Base-by-base conservation (phyloP, 2,329 filamentous ascomycete species). In the Pseudomassariella vexata region DNA sequence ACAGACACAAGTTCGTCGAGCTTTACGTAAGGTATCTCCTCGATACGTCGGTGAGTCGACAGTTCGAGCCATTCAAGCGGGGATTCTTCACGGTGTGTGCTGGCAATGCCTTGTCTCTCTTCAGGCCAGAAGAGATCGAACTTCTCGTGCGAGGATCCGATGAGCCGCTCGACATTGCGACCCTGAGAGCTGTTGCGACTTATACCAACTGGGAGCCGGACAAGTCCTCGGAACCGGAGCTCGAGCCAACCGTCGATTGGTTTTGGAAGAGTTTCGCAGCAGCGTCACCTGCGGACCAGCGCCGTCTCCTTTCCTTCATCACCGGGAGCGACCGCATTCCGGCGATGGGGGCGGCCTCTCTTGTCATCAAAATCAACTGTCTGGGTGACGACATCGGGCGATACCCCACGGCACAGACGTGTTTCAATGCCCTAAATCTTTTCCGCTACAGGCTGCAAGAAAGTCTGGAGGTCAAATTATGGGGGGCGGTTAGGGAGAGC, bases 21-120 rank as follows among this genome's bases (percentile, higher is more conserved):
- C 66, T 87, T 3, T 94, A 94, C 52, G 75, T 94, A 8, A 76
- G 79, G 23, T 84, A 90, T 52, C 57, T 90, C 8, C 75, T 95
- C 9, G 87, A 95, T 47, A 79, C 71, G 6, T 74, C 85, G 1
- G 83, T 95, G 2, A 65, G 75, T 23, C 74, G 85, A 24, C 88
- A 95, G 50, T 95, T 94, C 43, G 87, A 94, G 52, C 88, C 89
- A 1, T 95, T 95, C 68, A 92, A 92, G 53, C 77, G 88, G 34
- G 89, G 89, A 1, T 95, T 95, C 59, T 95, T 87, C 55, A 94
- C 85, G 0, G 86, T 95, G 18, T 94, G 87, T 52, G 85, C 83
- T 21, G 86, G 88, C 21, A 94, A 92, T 52, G 88, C 89, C 1
- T 67, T 95, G 21, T 86, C 82, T 1, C 71, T 95, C 2, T 95